phyloP scores from a whole-genome alignment of 306 rosid genomes.

The Cyclanthera cordifolia region DNA sequence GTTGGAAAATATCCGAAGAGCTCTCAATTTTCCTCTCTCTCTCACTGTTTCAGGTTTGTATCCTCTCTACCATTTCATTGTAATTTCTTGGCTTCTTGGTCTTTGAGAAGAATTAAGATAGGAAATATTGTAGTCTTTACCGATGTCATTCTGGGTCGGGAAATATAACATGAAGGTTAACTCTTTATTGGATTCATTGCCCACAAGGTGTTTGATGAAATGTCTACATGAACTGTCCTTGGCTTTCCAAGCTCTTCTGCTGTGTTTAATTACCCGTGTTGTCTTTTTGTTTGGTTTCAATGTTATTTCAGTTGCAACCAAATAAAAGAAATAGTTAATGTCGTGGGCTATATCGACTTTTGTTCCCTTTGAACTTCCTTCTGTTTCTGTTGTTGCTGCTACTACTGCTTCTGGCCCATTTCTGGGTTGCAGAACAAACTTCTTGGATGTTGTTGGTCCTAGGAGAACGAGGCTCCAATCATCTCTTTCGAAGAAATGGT shows the following conservation, averaged over 20 bases:
- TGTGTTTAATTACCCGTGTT: not conserved
- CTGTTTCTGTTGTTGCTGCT: constrained; percentile 13
- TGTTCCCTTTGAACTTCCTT: constrained; percentile 19
- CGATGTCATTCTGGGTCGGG: not conserved
- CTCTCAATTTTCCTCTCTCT: not conserved
- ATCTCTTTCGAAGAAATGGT: constrained; percentile 15
- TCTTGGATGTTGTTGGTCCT: constrained; percentile 14
- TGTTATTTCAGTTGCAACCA: not conserved
- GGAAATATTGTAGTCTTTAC: not conserved
- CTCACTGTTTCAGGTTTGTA: constrained; percentile 1
- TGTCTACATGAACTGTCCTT: not conserved
- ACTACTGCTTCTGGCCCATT: constrained; percentile 16
- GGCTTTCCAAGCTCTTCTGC: not conserved
- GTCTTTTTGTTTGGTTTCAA: not conserved
- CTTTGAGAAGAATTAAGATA: not conserved
- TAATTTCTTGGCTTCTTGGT: not conserved
- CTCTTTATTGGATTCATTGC: not conserved
- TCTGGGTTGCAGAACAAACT: constrained; percentile 17
- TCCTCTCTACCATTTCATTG: not conserved
- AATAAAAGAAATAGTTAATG: not conserved
- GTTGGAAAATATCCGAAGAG: not conserved
- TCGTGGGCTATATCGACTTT: constrained; percentile 27
- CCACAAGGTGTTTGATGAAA: not conserved
- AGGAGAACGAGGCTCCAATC: constrained; percentile 17
- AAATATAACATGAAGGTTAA: not conserved